Conservation (phyloP, 225 moss, liverwort and hornwort species). For the Straminergon stramineum region DNA sequence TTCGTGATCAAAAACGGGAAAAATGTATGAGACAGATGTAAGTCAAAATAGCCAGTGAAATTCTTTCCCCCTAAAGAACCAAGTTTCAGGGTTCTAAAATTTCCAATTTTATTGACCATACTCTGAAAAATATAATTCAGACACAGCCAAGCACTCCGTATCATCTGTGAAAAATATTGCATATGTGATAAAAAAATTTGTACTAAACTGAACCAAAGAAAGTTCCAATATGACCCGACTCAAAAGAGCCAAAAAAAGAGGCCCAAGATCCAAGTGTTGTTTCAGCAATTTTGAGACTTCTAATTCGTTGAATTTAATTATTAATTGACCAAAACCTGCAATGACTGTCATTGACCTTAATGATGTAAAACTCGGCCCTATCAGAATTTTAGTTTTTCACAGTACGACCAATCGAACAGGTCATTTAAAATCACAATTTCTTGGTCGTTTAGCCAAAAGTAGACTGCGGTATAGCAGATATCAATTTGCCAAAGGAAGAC, state of each 20-base stretch:
- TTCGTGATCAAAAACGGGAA: background rate
- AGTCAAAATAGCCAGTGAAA: background rate
- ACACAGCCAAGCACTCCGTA: background rate
- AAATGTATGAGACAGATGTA: background rate
- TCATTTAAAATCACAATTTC: background rate
- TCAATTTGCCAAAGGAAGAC: background rate
- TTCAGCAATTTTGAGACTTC: background rate
- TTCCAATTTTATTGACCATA: background rate
- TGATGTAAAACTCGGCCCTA: background rate
- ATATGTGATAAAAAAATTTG: background rate
- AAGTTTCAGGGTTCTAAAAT: background rate
- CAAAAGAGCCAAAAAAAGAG: background rate
- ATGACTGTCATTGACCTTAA: background rate
- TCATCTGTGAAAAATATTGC: background rate
- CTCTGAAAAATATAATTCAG: background rate
- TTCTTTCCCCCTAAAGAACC: no score
- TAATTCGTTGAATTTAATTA: background rate
- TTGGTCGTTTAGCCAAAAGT: no score
- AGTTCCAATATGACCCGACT: background rate
- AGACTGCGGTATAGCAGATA: background rate
- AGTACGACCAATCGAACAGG: background rate
- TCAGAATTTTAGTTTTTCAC: background rate
- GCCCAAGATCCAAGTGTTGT: background rate
- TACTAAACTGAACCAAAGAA: background rate
- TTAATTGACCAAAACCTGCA: background rate